phyloP scores from a whole-genome alignment of 345 rosid species.

The Luvunga scandens region DNA sequence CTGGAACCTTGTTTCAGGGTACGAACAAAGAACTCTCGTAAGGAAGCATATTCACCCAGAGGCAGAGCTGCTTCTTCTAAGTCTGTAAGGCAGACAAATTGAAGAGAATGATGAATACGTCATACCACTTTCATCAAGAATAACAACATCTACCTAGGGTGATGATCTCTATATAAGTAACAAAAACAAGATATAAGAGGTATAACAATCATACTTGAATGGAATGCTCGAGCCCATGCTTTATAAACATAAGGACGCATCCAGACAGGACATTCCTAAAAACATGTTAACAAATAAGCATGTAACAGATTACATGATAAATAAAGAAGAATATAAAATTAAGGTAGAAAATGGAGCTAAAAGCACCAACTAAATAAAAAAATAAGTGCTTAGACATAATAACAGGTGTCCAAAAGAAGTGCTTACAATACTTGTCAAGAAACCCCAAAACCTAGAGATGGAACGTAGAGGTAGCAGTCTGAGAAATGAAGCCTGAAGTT shows the following conservation, averaged over 20 bases:
- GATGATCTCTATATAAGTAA: not conserved
- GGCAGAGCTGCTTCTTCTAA: slow-evolving; percentile 86
- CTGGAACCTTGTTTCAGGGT: slow-evolving; percentile 84
- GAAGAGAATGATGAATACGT: not conserved
- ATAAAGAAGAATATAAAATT: not conserved
- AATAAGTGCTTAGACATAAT: not conserved
- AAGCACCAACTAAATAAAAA: not conserved
- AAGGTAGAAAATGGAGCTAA: not conserved
- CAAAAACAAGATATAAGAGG: slow-evolving; percentile 6
- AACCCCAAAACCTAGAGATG: slow-evolving; percentile 91
- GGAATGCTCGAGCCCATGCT: slow-evolving; percentile 97
- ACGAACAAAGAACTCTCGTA: slow-evolving; percentile 87
- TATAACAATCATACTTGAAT: slow-evolving; percentile 58
- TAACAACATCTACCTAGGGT: not conserved
- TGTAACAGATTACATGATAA: not conserved
- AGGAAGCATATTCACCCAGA: slow-evolving; percentile 73
- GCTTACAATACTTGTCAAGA: slow-evolving; percentile 63
- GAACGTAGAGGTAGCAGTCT: slow-evolving; percentile 75
- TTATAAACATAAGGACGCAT: slow-evolving; percentile 75
- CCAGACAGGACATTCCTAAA: slow-evolving; percentile 82
- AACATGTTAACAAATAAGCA: slow-evolving; percentile 21
- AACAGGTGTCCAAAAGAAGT: not conserved
- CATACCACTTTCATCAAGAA: not conserved
- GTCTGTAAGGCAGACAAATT: slow-evolving; percentile 46
- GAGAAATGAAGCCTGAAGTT: slow-evolving; percentile 74